These are phyloP conservation scores for Arthrobotrys musiformis DNA, from an alignment of 2,329 filamentous ascomycete genomes.

Conservation along the genomic window DNA sequence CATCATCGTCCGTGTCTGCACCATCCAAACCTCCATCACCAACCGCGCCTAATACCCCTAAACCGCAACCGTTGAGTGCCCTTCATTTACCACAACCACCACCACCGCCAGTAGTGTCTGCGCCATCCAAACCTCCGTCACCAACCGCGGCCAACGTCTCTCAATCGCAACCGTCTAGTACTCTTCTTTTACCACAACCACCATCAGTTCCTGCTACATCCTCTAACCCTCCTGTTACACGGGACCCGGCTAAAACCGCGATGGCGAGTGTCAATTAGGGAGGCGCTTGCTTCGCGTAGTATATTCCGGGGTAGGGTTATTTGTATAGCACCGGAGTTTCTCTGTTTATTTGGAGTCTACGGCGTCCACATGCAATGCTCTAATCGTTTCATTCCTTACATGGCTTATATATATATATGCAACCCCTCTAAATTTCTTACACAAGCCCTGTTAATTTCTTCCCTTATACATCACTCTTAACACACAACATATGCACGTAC, in stretches of 20 bases:
- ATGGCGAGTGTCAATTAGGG: conserved; percentile 1
- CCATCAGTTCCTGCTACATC: background rate
- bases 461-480: no score
- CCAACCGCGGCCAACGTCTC: background rate
- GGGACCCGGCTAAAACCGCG: background rate
- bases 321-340: background rate
- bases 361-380: background rate
- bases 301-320: no score
- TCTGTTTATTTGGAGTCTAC: background rate
- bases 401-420: no score
- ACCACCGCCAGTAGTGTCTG: background rate
- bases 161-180: background rate
- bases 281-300: no score
- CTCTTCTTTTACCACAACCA: background rate
- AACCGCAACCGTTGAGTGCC: background rate
- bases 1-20: background rate
- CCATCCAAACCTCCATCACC: background rate
- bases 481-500: background rate
- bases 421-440: no score
- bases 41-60: background rate
- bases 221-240: conserved; percentile 3
- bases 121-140: background rate
- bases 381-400: background rate
- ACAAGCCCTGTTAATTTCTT: no score
- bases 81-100: background rate